Evolutionary conservation across 768 basidiomycete species (phyloP).

Genomic region (Auricularia cornea): DNA sequence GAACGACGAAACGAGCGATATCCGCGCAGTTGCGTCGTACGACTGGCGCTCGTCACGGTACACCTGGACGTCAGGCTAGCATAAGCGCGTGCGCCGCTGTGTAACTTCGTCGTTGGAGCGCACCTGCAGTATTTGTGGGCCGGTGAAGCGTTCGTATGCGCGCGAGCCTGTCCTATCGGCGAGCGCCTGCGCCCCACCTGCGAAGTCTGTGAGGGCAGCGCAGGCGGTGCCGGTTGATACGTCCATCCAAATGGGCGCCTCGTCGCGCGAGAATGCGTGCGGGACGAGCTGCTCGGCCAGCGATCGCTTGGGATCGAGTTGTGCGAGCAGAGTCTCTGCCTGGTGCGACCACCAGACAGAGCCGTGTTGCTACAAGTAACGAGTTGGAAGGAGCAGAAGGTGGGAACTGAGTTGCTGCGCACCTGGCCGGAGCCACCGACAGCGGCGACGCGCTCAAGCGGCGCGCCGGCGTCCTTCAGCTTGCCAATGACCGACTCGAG

Average conservation of each 20-base stretch:
- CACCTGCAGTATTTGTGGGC: conserved; percentile 73
- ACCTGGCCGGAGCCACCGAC: conserved; percentile 79
- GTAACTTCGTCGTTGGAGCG: conserved; percentile 8
- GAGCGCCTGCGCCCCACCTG: conserved; percentile 64
- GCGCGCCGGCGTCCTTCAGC: conserved; percentile 49
- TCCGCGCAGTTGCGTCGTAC: conserved; percentile 53
- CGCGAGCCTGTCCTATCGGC: conserved; percentile 73
- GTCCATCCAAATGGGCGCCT: conserved; percentile 86
- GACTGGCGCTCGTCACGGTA: conserved; percentile 42
- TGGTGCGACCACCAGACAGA: conserved; percentile 72
- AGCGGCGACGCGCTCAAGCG: conserved; percentile 48
- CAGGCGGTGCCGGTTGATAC: conserved; percentile 77
- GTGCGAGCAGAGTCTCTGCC: conserved; percentile 47
- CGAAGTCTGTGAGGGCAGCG: conserved; percentile 49
- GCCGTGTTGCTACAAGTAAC: conserved; percentile 87
- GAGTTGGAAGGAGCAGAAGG: no score
- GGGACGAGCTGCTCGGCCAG: conserved; percentile 26
- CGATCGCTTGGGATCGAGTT: conserved; percentile 30
- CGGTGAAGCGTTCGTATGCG: conserved; percentile 85
- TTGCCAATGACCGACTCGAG: conserved; percentile 66
- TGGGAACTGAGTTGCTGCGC: no score
- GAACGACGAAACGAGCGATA: conserved; percentile 79
- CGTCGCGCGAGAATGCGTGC: conserved; percentile 55
- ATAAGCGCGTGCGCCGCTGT: background rate
- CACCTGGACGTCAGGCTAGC: conserved; percentile 34